Percentiles rank a stretch among this genome's conserved stretches.
Evolutionary conservation across 257 asterid species (phyloP).

Genomic region (Forsythia viridissima): DNA sequence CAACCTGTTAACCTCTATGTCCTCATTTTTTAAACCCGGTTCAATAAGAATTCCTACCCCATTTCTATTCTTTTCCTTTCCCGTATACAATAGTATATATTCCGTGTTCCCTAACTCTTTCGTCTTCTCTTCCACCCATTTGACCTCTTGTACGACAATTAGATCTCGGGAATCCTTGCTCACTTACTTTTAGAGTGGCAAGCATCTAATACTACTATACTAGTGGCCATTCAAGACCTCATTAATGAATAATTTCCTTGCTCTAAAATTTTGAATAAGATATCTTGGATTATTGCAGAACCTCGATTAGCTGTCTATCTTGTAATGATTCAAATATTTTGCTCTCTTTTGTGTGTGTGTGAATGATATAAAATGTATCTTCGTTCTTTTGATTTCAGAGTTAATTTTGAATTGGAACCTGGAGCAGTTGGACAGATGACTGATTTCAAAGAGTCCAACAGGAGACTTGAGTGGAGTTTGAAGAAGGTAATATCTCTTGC

Average conservation of each 20-base stretch:
- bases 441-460: slow-evolving; percentile 88
- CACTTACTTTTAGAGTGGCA: background rate
- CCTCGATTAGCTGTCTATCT: slow-evolving; percentile 9
- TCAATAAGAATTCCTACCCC: background rate
- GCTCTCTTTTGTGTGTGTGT: slow-evolving; percentile 1
- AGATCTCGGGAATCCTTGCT: background rate
- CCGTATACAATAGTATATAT: background rate
- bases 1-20: background rate
- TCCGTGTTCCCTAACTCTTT: background rate
- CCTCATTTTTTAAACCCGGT: background rate
- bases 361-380: slow-evolving; percentile 6
- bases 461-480: slow-evolving; percentile 86
- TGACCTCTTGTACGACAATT: background rate
- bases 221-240: background rate
- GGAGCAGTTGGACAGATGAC: slow-evolving; percentile 91
- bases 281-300: background rate
- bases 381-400: slow-evolving; percentile 47
- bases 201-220: background rate
- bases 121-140: background rate
- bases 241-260: slow-evolving; percentile 9
- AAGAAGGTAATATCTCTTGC: slow-evolving; percentile 69
- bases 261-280: background rate
- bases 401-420: slow-evolving; percentile 86
- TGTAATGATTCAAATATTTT: slow-evolving; percentile 9
- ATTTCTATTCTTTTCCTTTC: too few relatives aligned